Evolutionary conservation across 2,329 filamentous ascomycete genomes (phyloP).

Genomic region (Pseudomassariella vexata): DNA sequence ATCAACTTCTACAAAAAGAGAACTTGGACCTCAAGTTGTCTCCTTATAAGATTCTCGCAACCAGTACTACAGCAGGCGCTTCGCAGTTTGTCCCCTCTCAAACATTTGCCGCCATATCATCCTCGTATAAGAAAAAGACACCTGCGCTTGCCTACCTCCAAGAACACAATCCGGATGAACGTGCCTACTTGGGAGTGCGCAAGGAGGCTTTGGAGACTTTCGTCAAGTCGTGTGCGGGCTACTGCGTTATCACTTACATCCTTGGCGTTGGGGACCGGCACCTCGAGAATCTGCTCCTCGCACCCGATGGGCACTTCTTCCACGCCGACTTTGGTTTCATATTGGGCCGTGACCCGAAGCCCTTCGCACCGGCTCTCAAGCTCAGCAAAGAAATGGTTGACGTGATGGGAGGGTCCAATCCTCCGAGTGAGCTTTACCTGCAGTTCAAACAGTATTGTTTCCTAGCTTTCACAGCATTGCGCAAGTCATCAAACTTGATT

Average conservation of each 20-base stretch:
- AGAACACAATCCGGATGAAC: slow-evolving; percentile 81
- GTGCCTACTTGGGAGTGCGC: slow-evolving; percentile 75
- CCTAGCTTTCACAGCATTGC: slow-evolving; percentile 83
- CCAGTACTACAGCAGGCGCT: slow-evolving; percentile 80
- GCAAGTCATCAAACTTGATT: slow-evolving; percentile 86
- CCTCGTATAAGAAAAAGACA: slow-evolving; percentile 72
- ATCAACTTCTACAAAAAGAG: slow-evolving; percentile 89
- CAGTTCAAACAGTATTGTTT: slow-evolving; percentile 96
- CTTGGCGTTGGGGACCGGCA: slow-evolving; percentile 94
- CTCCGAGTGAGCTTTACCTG: slow-evolving; percentile 64
- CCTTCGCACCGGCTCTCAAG: slow-evolving; percentile 95
- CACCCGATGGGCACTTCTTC: slow-evolving; percentile 91
- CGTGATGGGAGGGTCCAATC: slow-evolving; percentile 84
- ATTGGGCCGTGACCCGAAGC: slow-evolving; percentile 91
- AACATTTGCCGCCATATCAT: slow-evolving; percentile 74
- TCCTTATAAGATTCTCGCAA: slow-evolving; percentile 93
- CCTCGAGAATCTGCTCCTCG: slow-evolving; percentile 87
- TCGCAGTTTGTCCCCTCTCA: slow-evolving; percentile 90
- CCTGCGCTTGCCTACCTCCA: slow-evolving; percentile 77
- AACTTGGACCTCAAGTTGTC: slow-evolving; percentile 93
- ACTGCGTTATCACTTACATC: slow-evolving; percentile 98
- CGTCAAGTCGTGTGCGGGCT: slow-evolving; percentile 91
- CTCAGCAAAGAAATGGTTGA: slow-evolving; percentile 98
- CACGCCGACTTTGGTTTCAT: slow-evolving; percentile 99
- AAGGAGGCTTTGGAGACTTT: slow-evolving; percentile 94